These are phyloP conservation scores for Sphagnurus paluster DNA, from an alignment of 1,284 basidiomycete genomes.

Conservation along the genomic window DNA sequence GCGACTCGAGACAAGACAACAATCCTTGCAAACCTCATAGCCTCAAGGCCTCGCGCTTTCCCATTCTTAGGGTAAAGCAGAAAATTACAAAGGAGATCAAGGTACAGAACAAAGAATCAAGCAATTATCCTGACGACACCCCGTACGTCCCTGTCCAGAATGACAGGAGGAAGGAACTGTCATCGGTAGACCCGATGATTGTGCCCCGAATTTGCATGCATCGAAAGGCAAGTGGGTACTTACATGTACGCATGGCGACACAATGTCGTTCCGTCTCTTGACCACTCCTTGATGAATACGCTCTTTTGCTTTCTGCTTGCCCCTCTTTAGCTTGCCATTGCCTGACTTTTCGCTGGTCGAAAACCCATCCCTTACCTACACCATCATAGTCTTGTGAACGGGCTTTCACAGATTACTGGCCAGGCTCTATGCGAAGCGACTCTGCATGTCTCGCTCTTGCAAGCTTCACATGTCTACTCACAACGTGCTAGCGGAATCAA, in stretches of 20 bases:
- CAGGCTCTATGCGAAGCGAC: not conserved
- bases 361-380: not conserved
- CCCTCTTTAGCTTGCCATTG: slow-evolving; percentile 4
- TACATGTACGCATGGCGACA: slow-evolving; percentile 12
- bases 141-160: not conserved
- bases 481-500: slow-evolving; percentile 2
- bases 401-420: slow-evolving; percentile 1
- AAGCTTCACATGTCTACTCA: slow-evolving; percentile 11
- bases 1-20: not conserved
- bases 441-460: slow-evolving; percentile 13
- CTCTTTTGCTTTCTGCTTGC: not conserved
- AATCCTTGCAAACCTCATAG: not conserved
- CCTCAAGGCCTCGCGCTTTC: not conserved
- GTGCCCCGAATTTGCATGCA: slow-evolving; percentile 9
- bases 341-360: slow-evolving; percentile 12
- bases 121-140: not conserved
- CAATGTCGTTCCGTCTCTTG: slow-evolving; percentile 4
- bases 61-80: too few relatives aligned
- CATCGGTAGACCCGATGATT: not conserved
- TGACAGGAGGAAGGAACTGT: slow-evolving; percentile 15
- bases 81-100: not conserved
- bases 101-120: not conserved
- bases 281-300: slow-evolving; percentile 10
- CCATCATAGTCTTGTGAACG: slow-evolving; percentile 12
- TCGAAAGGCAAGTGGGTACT: slow-evolving; percentile 2